phyloP scores from a whole-genome alignment of 2,329 filamentous ascomycete genomes.

The Colletotrichum chlorophyti region DNA sequence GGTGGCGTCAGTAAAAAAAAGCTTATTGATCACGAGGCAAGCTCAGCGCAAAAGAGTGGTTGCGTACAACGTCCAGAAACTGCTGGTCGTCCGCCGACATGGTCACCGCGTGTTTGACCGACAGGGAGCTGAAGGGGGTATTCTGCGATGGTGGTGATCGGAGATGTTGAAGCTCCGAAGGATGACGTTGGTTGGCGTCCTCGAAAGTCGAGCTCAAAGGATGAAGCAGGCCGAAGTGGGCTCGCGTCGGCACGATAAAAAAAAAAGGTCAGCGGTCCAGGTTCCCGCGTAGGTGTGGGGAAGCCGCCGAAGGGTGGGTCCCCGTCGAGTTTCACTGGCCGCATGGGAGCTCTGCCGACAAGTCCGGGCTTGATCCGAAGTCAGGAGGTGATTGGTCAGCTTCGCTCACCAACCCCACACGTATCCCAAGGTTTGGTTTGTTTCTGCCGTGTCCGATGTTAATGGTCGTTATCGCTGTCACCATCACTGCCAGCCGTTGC shows the following conservation, averaged over 20 bases:
- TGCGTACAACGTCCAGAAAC: slow-evolving; percentile 76
- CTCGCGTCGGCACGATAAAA: slow-evolving; percentile 3
- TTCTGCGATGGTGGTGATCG: neutral
- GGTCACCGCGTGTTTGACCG: slow-evolving; percentile 37
- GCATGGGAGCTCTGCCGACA: slow-evolving; percentile 6
- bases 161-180: neutral
- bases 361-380: neutral
- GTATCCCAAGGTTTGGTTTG: neutral
- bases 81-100: slow-evolving; percentile 85
- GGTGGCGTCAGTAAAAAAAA: slow-evolving; percentile 20
- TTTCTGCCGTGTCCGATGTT: too few species aligned
- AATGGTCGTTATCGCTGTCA: too few species aligned
- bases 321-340: slow-evolving; percentile 14
- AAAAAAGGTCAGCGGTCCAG: slow-evolving; percentile 18
- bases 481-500: neutral
- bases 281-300: neutral
- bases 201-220: slow-evolving; percentile 4
- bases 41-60: neutral
- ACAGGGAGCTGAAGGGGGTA: too few species aligned
- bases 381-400: slow-evolving; percentile 8
- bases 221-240: slow-evolving; percentile 4
- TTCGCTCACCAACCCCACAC: neutral
- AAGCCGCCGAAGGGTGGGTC: slow-evolving; percentile 5
- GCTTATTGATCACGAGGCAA: slow-evolving; percentile 4
- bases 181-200: neutral